Evolutionary conservation across 1,139 yeast genomes (phyloP).

Genomic region (Chernovozyma aurita): DNA sequence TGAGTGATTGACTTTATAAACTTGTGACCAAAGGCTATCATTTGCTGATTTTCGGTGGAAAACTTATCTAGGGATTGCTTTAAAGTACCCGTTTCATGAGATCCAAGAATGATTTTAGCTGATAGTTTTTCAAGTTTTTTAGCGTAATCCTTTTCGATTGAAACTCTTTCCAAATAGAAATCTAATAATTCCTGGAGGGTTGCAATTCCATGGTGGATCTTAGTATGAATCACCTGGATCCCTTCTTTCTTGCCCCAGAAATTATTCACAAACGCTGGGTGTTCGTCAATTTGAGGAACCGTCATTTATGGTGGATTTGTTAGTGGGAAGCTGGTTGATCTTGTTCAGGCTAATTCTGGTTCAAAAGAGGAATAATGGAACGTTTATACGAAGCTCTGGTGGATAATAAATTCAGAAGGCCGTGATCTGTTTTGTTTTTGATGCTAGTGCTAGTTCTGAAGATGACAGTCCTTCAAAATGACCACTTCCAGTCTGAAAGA

Average conservation of each 20-base stretch:
- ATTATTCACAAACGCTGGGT: constrained; percentile 33
- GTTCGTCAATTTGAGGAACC: too few species aligned
- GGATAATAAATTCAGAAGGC: too few species aligned
- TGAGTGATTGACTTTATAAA: constrained; percentile 29
- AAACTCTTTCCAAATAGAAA: constrained; percentile 47
- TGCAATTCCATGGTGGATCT: constrained; percentile 27
- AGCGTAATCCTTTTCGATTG: constrained; percentile 71
- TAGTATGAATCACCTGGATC: constrained; percentile 24
- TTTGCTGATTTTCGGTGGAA: constrained; percentile 43
- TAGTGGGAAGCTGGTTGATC: too few species aligned
- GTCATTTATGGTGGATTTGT: too few species aligned
- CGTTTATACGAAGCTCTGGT: too few species aligned
- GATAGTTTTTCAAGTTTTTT: constrained; percentile 50
- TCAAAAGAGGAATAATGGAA: too few species aligned
- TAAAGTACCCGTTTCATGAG: constrained; percentile 56
- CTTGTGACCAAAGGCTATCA: constrained; percentile 30
- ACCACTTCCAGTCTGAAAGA: too few species aligned
- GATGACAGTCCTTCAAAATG: too few species aligned
- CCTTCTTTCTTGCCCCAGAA: constrained; percentile 46
- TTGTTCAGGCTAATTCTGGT: too few species aligned
- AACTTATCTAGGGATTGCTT: constrained; percentile 59
- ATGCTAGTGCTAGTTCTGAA: too few species aligned
- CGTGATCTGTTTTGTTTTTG: too few species aligned
- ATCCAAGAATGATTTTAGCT: constrained; percentile 44
- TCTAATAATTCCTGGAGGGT: constrained; percentile 41